Percentiles rank a stretch among this genome's conserved stretches.
Conservation (phyloP, 2,329 filamentous ascomycete species). For the Didymella lethalis region DNA sequence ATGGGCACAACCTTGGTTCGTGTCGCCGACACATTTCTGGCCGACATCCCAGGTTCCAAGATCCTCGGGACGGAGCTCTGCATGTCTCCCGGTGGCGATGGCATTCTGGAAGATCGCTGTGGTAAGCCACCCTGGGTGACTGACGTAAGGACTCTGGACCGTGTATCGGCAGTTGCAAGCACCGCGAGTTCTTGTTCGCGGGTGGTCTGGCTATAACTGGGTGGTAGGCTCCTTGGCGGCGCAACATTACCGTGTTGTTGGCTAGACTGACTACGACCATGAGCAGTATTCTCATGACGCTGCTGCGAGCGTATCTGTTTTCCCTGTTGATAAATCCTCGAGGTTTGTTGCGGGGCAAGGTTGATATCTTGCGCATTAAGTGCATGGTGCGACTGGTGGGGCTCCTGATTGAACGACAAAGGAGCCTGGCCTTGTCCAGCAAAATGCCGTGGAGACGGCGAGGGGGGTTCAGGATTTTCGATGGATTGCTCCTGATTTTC, state of each 20-base stretch:
- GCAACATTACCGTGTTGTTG: conserved; percentile 9
- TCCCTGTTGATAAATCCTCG: conserved; percentile 25
- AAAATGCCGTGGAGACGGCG: conserved; percentile 23
- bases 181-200: neutral
- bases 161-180: conserved; percentile 3
- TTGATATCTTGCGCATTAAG: conserved; percentile 3
- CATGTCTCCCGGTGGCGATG: conserved; percentile 1
- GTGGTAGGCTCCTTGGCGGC: conserved; percentile 21
- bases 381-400: conserved; percentile 7
- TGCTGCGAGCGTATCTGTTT: conserved; percentile 31
- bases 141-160: neutral
- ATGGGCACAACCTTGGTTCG: conserved; percentile 17
- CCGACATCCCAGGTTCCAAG: conserved; percentile 5
- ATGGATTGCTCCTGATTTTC: conserved; percentile 20
- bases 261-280: conserved; percentile 7
- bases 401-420: conserved; percentile 14
- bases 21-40: conserved; percentile 8
- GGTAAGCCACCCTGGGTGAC: conserved; percentile 9
- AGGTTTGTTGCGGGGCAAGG: conserved; percentile 2
- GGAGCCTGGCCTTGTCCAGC: conserved; percentile 16
- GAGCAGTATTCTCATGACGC: conserved; percentile 19
- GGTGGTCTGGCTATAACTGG: conserved; percentile 21
- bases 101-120: neutral
- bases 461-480: conserved; percentile 17
- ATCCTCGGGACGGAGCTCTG: conserved; percentile 9